These are phyloP conservation scores for Suhomyces chickasaworum DNA, from an alignment of 1,139 yeast species.

Conservation along the genomic window DNA sequence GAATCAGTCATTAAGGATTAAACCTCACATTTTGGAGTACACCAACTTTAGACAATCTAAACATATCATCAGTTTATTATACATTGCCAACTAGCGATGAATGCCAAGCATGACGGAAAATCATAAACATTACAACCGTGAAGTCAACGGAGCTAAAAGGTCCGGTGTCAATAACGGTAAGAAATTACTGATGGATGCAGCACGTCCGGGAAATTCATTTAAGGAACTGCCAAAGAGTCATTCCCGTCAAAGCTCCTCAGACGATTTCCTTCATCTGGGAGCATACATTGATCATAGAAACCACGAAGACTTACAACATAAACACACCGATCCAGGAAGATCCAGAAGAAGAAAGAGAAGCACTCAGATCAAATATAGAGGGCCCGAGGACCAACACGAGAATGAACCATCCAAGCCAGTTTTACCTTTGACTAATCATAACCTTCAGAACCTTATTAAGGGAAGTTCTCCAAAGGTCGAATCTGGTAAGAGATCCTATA, in stretches of 20 bases:
- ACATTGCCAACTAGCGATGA: background rate
- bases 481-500: constrained; percentile 11
- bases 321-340: constrained; percentile 38
- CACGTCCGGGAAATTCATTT: background rate
- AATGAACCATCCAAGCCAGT: constrained; percentile 9
- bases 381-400: background rate
- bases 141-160: background rate
- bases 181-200: background rate
- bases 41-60: background rate
- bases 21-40: no score
- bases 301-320: constrained; percentile 31
- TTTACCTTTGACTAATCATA: constrained; percentile 42
- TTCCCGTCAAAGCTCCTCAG: constrained; percentile 13
- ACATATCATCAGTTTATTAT: background rate
- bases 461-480: constrained; percentile 13
- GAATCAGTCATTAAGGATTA: no score
- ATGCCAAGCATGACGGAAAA: background rate
- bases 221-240: background rate
- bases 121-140: background rate
- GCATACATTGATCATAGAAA: constrained; percentile 40
- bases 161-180: background rate
- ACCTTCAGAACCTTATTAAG: constrained; percentile 32
- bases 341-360: constrained; percentile 27
- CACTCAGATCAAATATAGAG: background rate
- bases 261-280: constrained; percentile 19